Base-by-base conservation (phyloP, 148 eudicot species). In the Cornus suecica region DNA sequence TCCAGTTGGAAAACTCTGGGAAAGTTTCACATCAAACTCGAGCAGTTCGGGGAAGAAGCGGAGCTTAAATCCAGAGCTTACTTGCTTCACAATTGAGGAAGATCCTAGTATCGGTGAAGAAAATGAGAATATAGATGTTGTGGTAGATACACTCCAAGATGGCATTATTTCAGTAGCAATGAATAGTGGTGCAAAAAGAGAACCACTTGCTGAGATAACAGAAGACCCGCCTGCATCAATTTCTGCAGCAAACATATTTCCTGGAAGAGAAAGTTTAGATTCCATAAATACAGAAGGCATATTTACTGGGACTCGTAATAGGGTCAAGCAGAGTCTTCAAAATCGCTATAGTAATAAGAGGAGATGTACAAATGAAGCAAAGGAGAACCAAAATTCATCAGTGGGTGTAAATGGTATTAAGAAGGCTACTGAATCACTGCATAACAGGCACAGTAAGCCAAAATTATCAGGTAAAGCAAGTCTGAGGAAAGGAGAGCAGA, bases 1-100 rank as follows among this genome's bases (percentile, higher is more conserved):
- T 79, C 97, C 98, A 27, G 76, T 85, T 42, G 84, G 88, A 41
- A 93, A 82, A 77, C 75, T 80, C 18, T 86, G 87, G 83, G 91
- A 86, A 61, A 80, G 86, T 52, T 66, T 83, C 20, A 52, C 94
- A 72, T 84, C 83, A 72, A 86, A 84, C 71, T 84, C 89, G 65
- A 76, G 84, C 77, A 83, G 91, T 79, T 96, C 98, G 45, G 91
- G 65, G 73, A 88, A 85, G 85, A 70, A 76, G 60, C 80, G 70
- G 48, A 88, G 88, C 83, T 86, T 83, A 68, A 88, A 91, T 75
- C 88, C 92, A 63, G 97, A 90, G 74, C 89, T 90, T 68, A 86
- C 87, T 64, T 93, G 98, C 84, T 93, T 93, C 77, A 90, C 92
- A 48, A 93, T 95, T 79, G 84, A 90, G 81, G 99, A 94, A 86